Percentiles rank a stretch among this genome's conserved stretches.
Conservation (phyloP, 768 basidiomycete species). For the Exidia glandulosa region DNA sequence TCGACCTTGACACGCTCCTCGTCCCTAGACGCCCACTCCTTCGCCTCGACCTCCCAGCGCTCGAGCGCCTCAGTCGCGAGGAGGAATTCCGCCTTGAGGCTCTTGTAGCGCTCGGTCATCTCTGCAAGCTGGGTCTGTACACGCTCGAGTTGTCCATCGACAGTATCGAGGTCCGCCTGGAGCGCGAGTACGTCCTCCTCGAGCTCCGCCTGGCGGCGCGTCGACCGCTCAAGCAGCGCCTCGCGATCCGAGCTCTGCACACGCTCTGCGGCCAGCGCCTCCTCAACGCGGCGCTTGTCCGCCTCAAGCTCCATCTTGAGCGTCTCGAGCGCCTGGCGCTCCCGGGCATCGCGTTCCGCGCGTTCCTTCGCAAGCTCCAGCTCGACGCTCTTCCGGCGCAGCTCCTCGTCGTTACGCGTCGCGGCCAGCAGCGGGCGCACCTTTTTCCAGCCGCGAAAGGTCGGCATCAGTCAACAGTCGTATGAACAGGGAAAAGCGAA, state of each 20-base stretch:
- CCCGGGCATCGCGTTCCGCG: conserved; percentile 77
- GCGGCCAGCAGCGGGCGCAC: conserved; percentile 89
- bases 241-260: conserved; percentile 76
- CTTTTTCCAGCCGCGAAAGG: conserved; percentile 27
- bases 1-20: conserved; percentile 48
- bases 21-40: conserved; percentile 56
- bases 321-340: conserved; percentile 68
- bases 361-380: conserved; percentile 68
- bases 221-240: conserved; percentile 66
- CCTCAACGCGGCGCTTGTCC: conserved; percentile 74
- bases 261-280: conserved; percentile 74
- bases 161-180: conserved; percentile 70
- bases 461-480: not conserved
- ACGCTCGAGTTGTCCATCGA: conserved; percentile 79
- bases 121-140: conserved; percentile 69
- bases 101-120: conserved; percentile 66
- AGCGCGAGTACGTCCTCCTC: conserved; percentile 75
- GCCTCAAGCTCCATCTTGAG: conserved; percentile 74
- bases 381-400: conserved; percentile 79
- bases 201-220: conserved; percentile 72
- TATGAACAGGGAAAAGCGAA: not conserved
- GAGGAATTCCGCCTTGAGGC: conserved; percentile 62
- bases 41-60: conserved; percentile 66
- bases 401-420: conserved; percentile 84
- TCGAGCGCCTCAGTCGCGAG: conserved; percentile 81